phyloP scores from a whole-genome alignment of 768 basidiomycete species.

The Kwoniella heveanensis region DNA sequence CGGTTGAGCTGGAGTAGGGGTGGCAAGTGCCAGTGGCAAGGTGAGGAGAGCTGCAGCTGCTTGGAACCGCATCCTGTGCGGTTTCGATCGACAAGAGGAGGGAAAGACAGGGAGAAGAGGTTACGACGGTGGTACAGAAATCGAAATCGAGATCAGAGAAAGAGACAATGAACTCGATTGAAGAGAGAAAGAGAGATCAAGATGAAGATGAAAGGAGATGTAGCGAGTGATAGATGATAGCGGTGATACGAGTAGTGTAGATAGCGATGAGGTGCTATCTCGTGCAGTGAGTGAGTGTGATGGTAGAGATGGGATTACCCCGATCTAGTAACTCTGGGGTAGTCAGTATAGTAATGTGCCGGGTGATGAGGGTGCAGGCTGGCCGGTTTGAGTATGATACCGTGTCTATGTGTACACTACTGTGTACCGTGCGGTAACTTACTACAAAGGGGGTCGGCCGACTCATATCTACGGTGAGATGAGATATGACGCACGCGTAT shows the following conservation, averaged over 20 bases:
- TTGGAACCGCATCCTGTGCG: conserved; percentile 39
- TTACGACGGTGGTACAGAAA: not conserved
- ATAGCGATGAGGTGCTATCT: conserved; percentile 18
- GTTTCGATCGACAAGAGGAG: not conserved
- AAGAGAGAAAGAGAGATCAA: conserved; percentile 10
- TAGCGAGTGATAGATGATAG: conserved; percentile 9
- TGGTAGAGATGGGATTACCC: conserved; percentile 1
- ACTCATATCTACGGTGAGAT: not conserved
- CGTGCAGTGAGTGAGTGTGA: conserved; percentile 4
- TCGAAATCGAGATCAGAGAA: not conserved
- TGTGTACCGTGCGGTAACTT: conserved; percentile 8
- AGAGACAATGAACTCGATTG: conserved; percentile 2
- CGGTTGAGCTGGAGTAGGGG: conserved; percentile 34
- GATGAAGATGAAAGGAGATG: conserved; percentile 15
- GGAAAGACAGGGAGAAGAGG: conserved; percentile 1
- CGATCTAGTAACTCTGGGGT: conserved; percentile 2
- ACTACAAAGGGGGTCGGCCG: conserved; percentile 2
- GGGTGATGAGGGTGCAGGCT: not conserved
- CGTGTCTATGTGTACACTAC: not conserved
- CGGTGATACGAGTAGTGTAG: conserved; percentile 2
- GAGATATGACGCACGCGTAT: not conserved
- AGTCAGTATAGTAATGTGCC: not conserved
- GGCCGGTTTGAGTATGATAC: not conserved
- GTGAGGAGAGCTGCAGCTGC: conserved; percentile 32
- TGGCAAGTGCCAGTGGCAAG: conserved; percentile 37